Percentiles rank a stretch among this genome's conserved stretches.
Conservation (phyloP, 768 basidiomycete species). For the Boletus speciosus region DNA sequence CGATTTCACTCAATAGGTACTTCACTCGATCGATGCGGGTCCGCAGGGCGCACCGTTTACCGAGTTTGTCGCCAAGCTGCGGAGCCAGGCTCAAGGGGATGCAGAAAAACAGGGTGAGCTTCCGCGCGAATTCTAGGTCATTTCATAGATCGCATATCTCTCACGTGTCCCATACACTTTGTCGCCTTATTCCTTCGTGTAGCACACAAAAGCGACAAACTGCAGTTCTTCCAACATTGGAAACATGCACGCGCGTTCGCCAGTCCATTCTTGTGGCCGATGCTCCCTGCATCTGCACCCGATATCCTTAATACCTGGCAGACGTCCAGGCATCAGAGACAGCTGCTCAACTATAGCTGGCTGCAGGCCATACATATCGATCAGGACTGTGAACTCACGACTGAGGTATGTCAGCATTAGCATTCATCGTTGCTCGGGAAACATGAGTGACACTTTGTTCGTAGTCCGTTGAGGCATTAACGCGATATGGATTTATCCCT, state of each 20-base stretch:
- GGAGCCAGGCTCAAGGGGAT: slow-evolving; percentile 23
- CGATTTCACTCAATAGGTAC: slow-evolving; percentile 14
- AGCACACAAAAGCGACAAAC: slow-evolving; percentile 20
- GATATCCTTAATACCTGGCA: slow-evolving; percentile 29
- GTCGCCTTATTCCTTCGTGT: neutral
- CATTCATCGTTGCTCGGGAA: neutral
- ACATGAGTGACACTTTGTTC: neutral
- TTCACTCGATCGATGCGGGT: slow-evolving; percentile 18
- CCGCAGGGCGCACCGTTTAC: slow-evolving; percentile 18
- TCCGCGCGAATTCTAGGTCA: neutral
- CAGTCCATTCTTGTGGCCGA: slow-evolving; percentile 33
- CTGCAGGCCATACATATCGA: slow-evolving; percentile 29
- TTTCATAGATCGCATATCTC: neutral
- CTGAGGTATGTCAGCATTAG: slow-evolving; percentile 12
- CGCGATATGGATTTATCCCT: slow-evolving; percentile 24
- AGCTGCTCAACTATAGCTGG: slow-evolving; percentile 31
- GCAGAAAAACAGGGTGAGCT: slow-evolving; percentile 27
- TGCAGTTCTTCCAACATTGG: slow-evolving; percentile 32
- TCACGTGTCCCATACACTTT: neutral
- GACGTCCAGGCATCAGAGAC: slow-evolving; percentile 21
- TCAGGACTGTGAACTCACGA: slow-evolving; percentile 22
- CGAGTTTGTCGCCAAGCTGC: slow-evolving; percentile 26
- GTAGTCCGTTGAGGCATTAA: slow-evolving; percentile 27
- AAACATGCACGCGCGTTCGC: slow-evolving; percentile 32
- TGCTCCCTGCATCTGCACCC: slow-evolving; percentile 25